Percentiles rank a stretch among this genome's conserved stretches.
Evolutionary conservation across 2,329 filamentous ascomycete genomes (phyloP).

Genomic region (Fusarium sp.): DNA sequence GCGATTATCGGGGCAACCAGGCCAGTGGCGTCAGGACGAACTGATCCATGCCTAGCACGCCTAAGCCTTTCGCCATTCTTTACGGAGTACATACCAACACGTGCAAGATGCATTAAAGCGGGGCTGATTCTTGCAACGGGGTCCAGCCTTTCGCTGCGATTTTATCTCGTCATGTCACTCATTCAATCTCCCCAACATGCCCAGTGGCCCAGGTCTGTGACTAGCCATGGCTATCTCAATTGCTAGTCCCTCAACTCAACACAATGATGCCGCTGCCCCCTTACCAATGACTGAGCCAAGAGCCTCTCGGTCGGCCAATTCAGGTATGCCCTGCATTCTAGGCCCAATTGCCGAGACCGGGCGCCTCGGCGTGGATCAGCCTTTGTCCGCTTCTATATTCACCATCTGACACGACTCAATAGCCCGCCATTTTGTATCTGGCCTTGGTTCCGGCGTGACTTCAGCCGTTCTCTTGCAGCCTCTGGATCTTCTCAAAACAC

Average conservation of each 20-base stretch:
- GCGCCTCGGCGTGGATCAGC: conserved; percentile 1
- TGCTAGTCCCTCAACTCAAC: conserved; percentile 35
- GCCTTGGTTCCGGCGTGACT: conserved; percentile 85
- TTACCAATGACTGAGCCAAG: conserved; percentile 32
- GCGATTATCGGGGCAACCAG: conserved; percentile 55
- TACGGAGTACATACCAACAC: conserved; percentile 22
- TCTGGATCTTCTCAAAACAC: conserved; percentile 94
- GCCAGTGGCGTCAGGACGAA: conserved; percentile 13
- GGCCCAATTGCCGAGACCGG: neutral
- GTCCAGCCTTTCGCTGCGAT: conserved; percentile 29
- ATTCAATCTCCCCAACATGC: conserved; percentile 29
- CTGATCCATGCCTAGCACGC: neutral
- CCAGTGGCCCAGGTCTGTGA: conserved; percentile 31
- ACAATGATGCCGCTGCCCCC: conserved; percentile 32
- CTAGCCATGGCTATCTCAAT: conserved; percentile 42
- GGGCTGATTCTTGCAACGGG: conserved; percentile 30
- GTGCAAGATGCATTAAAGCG: conserved; percentile 41
- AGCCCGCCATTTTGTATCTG: conserved; percentile 90
- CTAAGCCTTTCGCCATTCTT: conserved; percentile 15
- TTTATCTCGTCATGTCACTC: conserved; percentile 40
- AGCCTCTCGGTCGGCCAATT: conserved; percentile 38
- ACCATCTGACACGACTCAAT: conserved; percentile 35
- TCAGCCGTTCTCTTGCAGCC: conserved; percentile 94
- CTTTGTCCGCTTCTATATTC: neutral
- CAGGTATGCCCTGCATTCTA: conserved; percentile 38